Evolutionary conservation across 208 protist genomes (phyloP).

Genomic region (Trichomonas tenax): DNA sequence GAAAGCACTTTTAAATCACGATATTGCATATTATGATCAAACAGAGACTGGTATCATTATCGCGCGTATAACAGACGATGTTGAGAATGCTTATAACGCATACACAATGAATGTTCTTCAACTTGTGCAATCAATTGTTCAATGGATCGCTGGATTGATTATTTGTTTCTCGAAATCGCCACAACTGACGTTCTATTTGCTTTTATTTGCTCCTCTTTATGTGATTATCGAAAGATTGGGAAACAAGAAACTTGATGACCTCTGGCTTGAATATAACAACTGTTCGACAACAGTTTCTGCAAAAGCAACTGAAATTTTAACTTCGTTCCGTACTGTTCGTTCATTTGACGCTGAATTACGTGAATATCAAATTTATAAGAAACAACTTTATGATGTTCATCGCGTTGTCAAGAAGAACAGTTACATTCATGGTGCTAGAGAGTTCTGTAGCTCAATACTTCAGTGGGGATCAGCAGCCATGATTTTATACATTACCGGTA

Average conservation of each 20-base stretch:
- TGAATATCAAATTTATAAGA: neutral
- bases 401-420: neutral
- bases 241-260: neutral
- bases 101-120: neutral
- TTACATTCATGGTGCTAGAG: neutral
- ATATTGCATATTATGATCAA: neutral
- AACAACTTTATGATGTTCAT: neutral
- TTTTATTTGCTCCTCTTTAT: neutral
- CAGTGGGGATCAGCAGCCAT: neutral
- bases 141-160: neutral
- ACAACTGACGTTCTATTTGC: neutral
- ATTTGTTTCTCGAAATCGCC: neutral
- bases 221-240: neutral
- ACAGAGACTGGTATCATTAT: neutral
- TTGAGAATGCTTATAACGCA: neutral
- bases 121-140: neutral
- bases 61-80: neutral
- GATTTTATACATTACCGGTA: neutral
- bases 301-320: conserved; percentile 7
- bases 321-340: neutral
- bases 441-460: neutral
- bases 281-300: neutral
- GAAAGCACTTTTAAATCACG: neutral
- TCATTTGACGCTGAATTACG: neutral
- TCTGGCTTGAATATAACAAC: neutral